Conservation (phyloP, 495 filamentous ascomycete species). For the Ascobolus immersus region DNA sequence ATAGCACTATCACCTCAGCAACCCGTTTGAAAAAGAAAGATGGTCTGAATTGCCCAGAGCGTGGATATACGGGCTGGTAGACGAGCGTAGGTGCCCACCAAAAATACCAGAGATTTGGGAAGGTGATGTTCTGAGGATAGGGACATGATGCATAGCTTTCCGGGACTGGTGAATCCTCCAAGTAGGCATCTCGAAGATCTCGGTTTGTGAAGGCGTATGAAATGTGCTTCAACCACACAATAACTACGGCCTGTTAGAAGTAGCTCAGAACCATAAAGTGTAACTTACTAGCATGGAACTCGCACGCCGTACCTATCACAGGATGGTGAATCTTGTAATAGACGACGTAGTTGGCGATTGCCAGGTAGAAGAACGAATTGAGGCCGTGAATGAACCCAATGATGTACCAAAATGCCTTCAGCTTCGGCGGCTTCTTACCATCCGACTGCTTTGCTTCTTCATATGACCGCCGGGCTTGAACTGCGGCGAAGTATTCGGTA, state of each 20-base stretch:
- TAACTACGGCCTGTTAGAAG: conserved; percentile 23
- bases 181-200: conserved; percentile 67
- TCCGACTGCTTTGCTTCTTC: conserved; percentile 34
- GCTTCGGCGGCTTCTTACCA: conserved; percentile 33
- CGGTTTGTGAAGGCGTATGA: conserved; percentile 94
- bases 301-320: conserved; percentile 67
- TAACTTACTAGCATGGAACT: conserved; percentile 42
- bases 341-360: conserved; percentile 56
- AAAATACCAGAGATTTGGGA: conserved; percentile 70
- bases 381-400: conserved; percentile 54
- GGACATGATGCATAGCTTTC: conserved; percentile 59
- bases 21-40: conserved; percentile 60
- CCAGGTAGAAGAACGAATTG: conserved; percentile 60
- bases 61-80: conserved; percentile 90
- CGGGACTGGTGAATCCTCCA: conserved; percentile 49
- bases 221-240: conserved; percentile 84
- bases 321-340: conserved; percentile 82
- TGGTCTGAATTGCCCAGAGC: conserved; percentile 53
- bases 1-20: conserved; percentile 44
- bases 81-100: conserved; percentile 93
- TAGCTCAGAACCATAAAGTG: background rate
- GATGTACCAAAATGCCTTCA: conserved; percentile 47
- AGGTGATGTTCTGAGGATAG: conserved; percentile 72
- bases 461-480: conserved; percentile 48
- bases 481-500: conserved; percentile 58